Conservation (phyloP, 768 basidiomycete genomes). For the Mycena kentingensis region DNA sequence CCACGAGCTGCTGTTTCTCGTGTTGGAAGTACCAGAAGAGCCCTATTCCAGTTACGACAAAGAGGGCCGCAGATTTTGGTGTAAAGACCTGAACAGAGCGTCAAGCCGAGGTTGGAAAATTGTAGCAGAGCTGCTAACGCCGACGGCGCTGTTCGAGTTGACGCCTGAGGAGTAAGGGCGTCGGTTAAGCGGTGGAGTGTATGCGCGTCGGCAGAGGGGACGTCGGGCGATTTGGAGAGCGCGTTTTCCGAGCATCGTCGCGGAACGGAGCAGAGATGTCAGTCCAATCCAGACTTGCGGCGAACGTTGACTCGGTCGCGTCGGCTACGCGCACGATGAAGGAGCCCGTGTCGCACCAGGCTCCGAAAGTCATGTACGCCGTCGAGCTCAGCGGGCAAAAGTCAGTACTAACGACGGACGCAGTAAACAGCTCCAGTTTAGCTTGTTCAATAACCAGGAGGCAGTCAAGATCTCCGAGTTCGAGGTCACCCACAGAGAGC, state of each 20-base stretch:
- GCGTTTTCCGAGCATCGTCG: slow-evolving; percentile 15
- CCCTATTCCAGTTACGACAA: slow-evolving; percentile 79
- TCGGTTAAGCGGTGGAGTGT: no score
- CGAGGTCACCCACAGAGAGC: slow-evolving; percentile 89
- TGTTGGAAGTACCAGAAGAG: slow-evolving; percentile 86
- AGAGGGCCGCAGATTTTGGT: slow-evolving; percentile 78
- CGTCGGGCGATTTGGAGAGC: slow-evolving; percentile 5
- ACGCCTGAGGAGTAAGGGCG: slow-evolving; percentile 10
- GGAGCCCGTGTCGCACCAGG: slow-evolving; percentile 76
- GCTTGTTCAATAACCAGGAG: slow-evolving; percentile 90
- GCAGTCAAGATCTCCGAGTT: slow-evolving; percentile 96
- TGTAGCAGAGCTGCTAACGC: slow-evolving; percentile 10
- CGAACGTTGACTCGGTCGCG: not conserved
- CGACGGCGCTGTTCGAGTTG: slow-evolving; percentile 8
- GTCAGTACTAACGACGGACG: slow-evolving; percentile 15
- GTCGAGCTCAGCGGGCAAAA: not conserved
- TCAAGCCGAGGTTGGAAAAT: not conserved
- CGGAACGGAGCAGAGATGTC: slow-evolving; percentile 5
- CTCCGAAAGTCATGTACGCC: slow-evolving; percentile 83
- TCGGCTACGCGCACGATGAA: slow-evolving; percentile 53
- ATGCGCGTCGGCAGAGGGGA: not conserved
- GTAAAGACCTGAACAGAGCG: slow-evolving; percentile 76
- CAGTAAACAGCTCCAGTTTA: slow-evolving; percentile 96
- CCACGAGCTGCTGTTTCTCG: slow-evolving; percentile 79
- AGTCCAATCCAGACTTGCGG: not conserved